Base-by-base conservation (phyloP, 768 basidiomycete species). In the Naganishia randhawae region DNA sequence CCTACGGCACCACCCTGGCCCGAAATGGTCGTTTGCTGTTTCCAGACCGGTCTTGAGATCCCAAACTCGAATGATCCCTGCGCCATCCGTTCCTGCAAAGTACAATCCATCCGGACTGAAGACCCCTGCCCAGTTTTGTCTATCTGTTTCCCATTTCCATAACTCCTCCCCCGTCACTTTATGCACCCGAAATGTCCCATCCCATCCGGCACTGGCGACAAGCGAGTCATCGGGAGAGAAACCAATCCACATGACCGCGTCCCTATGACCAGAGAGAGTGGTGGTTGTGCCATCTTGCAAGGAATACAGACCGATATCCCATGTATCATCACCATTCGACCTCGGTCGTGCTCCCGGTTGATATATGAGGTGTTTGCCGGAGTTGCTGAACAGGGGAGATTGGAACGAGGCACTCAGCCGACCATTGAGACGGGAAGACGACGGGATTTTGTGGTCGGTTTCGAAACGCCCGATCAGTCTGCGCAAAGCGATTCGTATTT, bases 181-280 rank as follows among this genome's bases (percentile, higher is more conserved):
- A 4, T 48, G 22, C 13, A 50, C 62, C 29, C 62, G 62, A 29
- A 63, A 63, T 11, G 62, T 63, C 19, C 42, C 42, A 32, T 63
- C 41, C 62, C 62, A 63, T 9, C 41, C 42, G 14, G 41, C 41
- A 63, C 62, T 63, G 41, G 48, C 42, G 45, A 63, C 41, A 17
- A 63, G 62, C 10, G 62, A 63, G 37, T 63, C 62, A 31, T 63
- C 62, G 42, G 62, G 41, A 14, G 62, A 63, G 33, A 63, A 63
- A 41, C 62, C 62, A 29, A 63, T 32, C 62, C 62, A 63, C n/a
- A 37, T 63, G 62, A 63, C 29, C 13, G 29, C 41, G 41, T 50
- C 62, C 27, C 62, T 41, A 27, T 63, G 62, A 3, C 62, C 62
- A 13, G 62, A 29, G 16, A 63, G 42, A 37, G 14, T 45, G 41